phyloP scores from a whole-genome alignment of 163 green algal genomes.

The Scenedesmus sp. region DNA sequence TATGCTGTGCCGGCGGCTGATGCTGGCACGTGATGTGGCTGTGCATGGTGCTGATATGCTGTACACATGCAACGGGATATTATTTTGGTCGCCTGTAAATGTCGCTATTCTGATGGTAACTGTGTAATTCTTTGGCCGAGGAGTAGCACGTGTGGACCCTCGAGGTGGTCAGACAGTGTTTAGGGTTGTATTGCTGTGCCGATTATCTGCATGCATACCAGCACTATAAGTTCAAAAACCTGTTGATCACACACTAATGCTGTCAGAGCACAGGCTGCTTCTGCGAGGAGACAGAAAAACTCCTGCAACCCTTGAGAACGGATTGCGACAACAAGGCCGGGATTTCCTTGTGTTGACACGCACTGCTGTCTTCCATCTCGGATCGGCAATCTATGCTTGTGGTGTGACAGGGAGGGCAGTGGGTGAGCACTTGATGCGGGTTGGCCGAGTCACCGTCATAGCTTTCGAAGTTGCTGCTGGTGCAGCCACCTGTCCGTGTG shows the following conservation, averaged over 20 bases:
- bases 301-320: too few species aligned
- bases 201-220: background rate
- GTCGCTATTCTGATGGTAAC: too few species aligned
- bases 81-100: too few species aligned
- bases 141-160: too few species aligned
- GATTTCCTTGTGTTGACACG: background rate
- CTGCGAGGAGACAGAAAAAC: background rate
- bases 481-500: background rate
- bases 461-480: constrained; percentile 1
- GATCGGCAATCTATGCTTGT: background rate
- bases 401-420: background rate
- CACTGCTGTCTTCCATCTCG: background rate
- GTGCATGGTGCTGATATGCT: too few species aligned
- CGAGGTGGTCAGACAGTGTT: background rate
- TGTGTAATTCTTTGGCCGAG: too few species aligned
- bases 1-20: too few species aligned
- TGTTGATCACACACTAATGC: background rate
- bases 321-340: background rate
- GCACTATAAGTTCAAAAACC: background rate
- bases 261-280: background rate
- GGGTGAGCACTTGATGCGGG: background rate
- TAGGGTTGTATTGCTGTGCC: background rate
- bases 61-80: too few species aligned
- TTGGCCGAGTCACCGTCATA: background rate
- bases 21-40: too few species aligned